phyloP scores from a whole-genome alignment of 345 rosid species.

The Lenwebbia sp. region DNA sequence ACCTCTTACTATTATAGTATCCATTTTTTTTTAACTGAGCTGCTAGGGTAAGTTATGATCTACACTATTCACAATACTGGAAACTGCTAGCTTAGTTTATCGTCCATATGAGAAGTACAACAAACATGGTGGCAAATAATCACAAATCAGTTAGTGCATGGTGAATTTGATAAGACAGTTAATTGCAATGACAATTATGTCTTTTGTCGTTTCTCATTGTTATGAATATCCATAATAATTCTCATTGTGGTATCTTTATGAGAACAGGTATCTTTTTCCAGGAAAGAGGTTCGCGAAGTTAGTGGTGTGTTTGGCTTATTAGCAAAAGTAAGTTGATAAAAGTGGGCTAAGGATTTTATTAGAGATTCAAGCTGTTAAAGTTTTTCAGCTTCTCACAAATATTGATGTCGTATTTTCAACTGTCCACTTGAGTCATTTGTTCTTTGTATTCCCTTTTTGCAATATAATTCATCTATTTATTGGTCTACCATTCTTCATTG shows the following conservation, averaged over 20 bases:
- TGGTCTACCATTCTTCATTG: conserved; percentile 10
- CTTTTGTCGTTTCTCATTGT: background rate
- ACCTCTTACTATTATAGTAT: background rate
- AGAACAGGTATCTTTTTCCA: conserved; percentile 48
- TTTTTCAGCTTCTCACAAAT: background rate
- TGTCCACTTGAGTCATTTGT: background rate
- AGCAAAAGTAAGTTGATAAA: conserved; percentile 44
- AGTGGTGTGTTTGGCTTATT: conserved; percentile 25
- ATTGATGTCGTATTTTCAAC: background rate
- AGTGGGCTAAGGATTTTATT: background rate
- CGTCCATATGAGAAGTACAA: background rate
- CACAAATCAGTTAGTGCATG: background rate
- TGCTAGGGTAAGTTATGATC: background rate
- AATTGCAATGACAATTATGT: background rate
- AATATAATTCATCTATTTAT: background rate
- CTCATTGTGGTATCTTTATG: background rate
- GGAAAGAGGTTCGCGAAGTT: conserved; percentile 26
- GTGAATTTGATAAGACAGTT: background rate
- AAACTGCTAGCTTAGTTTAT: background rate
- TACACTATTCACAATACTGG: background rate
- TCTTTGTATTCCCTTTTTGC: background rate
- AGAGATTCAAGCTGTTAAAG: background rate
- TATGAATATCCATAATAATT: background rate
- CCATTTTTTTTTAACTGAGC: background rate
- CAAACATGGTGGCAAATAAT: background rate